phyloP scores from a whole-genome alignment of 1,139 yeast genomes.

The Geotrichum phurueaensis region DNA sequence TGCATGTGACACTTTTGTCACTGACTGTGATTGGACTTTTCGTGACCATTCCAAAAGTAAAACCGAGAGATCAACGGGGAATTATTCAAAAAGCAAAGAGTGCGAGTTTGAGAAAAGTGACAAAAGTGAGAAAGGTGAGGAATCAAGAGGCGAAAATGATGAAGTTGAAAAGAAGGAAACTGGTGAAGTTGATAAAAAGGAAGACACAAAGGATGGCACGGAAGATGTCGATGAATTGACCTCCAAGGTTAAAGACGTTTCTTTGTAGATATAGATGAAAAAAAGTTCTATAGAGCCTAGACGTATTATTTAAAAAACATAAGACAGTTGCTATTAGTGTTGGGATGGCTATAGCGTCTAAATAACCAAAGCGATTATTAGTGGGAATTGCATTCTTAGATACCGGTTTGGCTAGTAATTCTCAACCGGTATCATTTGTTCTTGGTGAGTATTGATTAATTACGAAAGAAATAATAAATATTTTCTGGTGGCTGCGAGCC shows the following conservation, averaged over 20 bases:
- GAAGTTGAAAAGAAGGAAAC: not conserved
- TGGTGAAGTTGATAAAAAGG: not conserved
- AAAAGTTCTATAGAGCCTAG: not conserved
- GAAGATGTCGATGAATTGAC: not conserved
- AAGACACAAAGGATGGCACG: not conserved
- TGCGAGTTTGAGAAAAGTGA: not conserved
- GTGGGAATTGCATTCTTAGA: no score
- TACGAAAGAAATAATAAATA: no score
- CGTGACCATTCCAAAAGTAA: slow-evolving; percentile 34
- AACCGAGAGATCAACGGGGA: not conserved
- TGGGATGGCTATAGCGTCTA: no score
- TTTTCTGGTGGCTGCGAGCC: no score
- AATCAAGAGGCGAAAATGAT: not conserved
- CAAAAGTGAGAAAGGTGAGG: not conserved
- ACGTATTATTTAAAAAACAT: not conserved
- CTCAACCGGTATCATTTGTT: no score
- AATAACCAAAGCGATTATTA: no score
- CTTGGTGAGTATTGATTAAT: no score
- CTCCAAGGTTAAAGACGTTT: not conserved
- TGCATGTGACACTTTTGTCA: slow-evolving; percentile 60
- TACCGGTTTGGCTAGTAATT: no score
- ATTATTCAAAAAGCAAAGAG: not conserved
- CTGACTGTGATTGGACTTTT: slow-evolving; percentile 62
- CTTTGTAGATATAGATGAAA: not conserved
- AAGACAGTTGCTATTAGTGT: no score